These are phyloP conservation scores for Trichoderma atroviride DNA, from an alignment of 2,329 filamentous ascomycete species.

Conservation along the genomic window DNA sequence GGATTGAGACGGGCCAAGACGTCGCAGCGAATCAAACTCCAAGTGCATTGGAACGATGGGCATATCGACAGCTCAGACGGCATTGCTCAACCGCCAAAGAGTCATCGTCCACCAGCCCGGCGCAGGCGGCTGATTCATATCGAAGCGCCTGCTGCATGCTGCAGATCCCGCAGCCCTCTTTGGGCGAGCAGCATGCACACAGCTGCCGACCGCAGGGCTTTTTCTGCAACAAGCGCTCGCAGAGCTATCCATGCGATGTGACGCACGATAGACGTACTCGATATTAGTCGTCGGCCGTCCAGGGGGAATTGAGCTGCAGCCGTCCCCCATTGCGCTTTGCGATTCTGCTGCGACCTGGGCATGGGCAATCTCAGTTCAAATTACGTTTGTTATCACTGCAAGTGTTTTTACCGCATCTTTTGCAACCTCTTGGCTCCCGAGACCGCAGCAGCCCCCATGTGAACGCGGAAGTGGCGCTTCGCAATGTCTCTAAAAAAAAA, in stretches of 20 bases:
- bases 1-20: not conserved
- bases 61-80: not conserved
- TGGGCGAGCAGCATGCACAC: conserved; percentile 3
- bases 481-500: not conserved
- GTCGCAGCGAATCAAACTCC: not conserved
- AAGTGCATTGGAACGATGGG: not conserved
- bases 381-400: not conserved
- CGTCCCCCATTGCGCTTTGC: not conserved
- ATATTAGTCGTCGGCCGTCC: not conserved
- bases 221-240: not conserved
- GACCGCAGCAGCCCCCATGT: conserved; percentile 14
- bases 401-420: not conserved
- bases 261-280: not conserved
- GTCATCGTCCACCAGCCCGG: not conserved
- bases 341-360: not conserved
- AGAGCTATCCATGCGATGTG: conserved; percentile 21
- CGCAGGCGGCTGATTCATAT: not conserved
- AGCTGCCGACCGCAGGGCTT: conserved; percentile 18
- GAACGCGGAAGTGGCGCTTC: conserved; percentile 20
- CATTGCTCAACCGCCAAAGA: not conserved
- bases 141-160: not conserved
- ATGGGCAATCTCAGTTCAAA: not conserved
- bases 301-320: not conserved
- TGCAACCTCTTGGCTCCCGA: not conserved
- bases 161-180: conserved; percentile 7